These are phyloP conservation scores for Ogataea parapolymorpha DNA, from an alignment of 805 yeast species.

Conservation along the genomic window DNA sequence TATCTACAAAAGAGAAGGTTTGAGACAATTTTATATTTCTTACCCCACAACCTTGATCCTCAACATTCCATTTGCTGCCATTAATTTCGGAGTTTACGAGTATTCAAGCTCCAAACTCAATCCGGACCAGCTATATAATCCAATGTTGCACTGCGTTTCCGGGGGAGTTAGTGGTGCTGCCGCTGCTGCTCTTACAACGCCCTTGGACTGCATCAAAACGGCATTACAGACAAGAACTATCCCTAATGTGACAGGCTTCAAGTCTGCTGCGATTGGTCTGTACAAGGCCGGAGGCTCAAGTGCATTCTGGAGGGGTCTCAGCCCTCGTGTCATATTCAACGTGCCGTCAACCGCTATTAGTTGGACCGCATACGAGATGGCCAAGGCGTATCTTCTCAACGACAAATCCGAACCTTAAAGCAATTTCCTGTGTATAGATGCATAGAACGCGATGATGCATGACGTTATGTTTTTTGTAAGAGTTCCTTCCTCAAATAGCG, in stretches of 20 bases:
- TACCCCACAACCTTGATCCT: slow-evolving; percentile 92
- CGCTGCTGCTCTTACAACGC: slow-evolving; percentile 93
- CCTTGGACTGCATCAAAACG: slow-evolving; percentile 91
- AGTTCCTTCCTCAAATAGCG: slow-evolving; percentile 3
- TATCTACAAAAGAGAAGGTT: slow-evolving; percentile 61
- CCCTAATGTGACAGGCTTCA: slow-evolving; percentile 59
- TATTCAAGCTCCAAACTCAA: slow-evolving; percentile 73
- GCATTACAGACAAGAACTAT: slow-evolving; percentile 79
- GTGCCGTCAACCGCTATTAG: slow-evolving; percentile 96
- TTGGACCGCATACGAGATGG: slow-evolving; percentile 98
- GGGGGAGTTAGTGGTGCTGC: slow-evolving; percentile 95
- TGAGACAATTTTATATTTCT: slow-evolving; percentile 82
- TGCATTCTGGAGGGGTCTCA: slow-evolving; percentile 81
- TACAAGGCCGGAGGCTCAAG: slow-evolving; percentile 53
- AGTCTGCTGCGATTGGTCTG: slow-evolving; percentile 67
- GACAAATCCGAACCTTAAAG: slow-evolving; percentile 4
- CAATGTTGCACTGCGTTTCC: slow-evolving; percentile 84
- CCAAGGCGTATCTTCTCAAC: slow-evolving; percentile 61
- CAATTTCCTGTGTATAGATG: slow-evolving; percentile 8
- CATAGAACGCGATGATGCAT: slow-evolving; percentile 11
- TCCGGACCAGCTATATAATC: slow-evolving; percentile 77
- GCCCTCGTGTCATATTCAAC: slow-evolving; percentile 87
- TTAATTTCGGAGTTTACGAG: slow-evolving; percentile 91
- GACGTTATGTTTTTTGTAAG: slow-evolving; percentile 3
- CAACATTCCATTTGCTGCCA: slow-evolving; percentile 92